These are phyloP conservation scores for Corymbia citriodora DNA, from an alignment of 441 rosid genomes.

Conservation along the genomic window DNA sequence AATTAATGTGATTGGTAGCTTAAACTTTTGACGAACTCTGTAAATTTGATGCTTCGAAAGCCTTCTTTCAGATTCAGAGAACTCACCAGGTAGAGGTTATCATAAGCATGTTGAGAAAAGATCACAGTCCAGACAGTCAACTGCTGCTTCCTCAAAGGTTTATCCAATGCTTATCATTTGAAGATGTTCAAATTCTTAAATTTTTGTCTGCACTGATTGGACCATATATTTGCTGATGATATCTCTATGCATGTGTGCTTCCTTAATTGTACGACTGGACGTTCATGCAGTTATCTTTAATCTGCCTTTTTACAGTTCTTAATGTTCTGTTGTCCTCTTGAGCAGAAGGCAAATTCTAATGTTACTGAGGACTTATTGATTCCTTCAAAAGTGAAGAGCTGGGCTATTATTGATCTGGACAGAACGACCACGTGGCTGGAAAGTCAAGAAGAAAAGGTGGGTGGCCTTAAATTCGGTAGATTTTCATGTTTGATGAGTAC, in stretches of 20 bases:
- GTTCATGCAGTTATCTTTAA: neutral
- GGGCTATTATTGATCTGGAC: constrained; percentile 71
- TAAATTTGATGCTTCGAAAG: neutral
- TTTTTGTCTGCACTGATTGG: neutral
- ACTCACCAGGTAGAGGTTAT: constrained; percentile 25
- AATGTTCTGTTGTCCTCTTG: constrained; percentile 4
- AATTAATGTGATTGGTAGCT: neutral
- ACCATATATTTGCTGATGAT: neutral
- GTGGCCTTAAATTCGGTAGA: neutral
- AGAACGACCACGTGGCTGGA: constrained; percentile 79
- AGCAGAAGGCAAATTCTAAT: constrained; percentile 33
- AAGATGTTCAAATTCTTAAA: neutral
- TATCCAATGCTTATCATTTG: neutral
- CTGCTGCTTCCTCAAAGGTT: constrained; percentile 44
- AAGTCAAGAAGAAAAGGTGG: constrained; percentile 82
- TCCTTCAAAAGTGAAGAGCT: constrained; percentile 55
- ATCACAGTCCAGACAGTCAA: constrained; percentile 24
- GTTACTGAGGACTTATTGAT: constrained; percentile 29
- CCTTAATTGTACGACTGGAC: neutral
- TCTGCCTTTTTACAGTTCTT: neutral
- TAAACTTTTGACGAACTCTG: neutral
- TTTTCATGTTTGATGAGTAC: neutral
- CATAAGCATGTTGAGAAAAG: constrained; percentile 39
- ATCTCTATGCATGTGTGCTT: neutral
- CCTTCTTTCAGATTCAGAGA: constrained; percentile 38